Percentiles rank a stretch among this genome's conserved stretches.
These are phyloP conservation scores for Cercophora scortea DNA, from an alignment of 495 filamentous ascomycete genomes.

Conservation along the genomic window DNA sequence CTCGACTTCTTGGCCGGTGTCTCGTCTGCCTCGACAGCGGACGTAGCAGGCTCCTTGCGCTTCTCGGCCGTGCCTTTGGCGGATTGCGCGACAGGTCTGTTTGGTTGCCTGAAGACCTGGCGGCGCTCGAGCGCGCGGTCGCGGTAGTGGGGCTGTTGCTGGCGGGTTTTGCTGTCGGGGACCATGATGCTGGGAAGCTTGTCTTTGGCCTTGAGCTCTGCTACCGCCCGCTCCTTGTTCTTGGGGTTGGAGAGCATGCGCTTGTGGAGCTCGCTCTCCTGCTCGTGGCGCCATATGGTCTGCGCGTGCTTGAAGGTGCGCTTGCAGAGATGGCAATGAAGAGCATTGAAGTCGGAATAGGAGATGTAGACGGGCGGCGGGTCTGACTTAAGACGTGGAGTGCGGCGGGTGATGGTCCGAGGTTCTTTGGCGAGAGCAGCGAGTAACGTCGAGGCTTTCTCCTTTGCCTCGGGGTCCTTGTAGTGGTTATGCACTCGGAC, in stretches of 20 bases:
- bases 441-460: slow-evolving; percentile 24
- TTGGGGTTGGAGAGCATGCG: slow-evolving; percentile 57
- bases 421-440: slow-evolving; percentile 15
- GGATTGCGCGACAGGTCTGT: slow-evolving; percentile 22
- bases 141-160: slow-evolving; percentile 53
- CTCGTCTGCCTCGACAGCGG: slow-evolving; percentile 8
- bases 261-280: slow-evolving; percentile 65
- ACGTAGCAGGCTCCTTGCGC: slow-evolving; percentile 16
- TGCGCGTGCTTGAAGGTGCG: slow-evolving; percentile 62
- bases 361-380: slow-evolving; percentile 32
- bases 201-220: slow-evolving; percentile 51
- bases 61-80: slow-evolving; percentile 7
- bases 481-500: slow-evolving; percentile 20
- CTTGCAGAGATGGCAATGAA: slow-evolving; percentile 72
- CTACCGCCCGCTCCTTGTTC: slow-evolving; percentile 44
- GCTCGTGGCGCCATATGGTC: slow-evolving; percentile 69
- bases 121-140: slow-evolving; percentile 80
- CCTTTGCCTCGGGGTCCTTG: slow-evolving; percentile 22
- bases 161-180: slow-evolving; percentile 26
- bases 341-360: slow-evolving; percentile 61
- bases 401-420: slow-evolving; percentile 17
- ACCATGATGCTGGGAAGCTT: slow-evolving; percentile 42
- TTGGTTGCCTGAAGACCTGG: slow-evolving; percentile 63
- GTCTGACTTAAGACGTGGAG: slow-evolving; percentile 17
- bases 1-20: slow-evolving; percentile 51